Evolutionary conservation across 2,329 filamentous ascomycete genomes (phyloP).

Genomic region (Colletotrichum sidae): DNA sequence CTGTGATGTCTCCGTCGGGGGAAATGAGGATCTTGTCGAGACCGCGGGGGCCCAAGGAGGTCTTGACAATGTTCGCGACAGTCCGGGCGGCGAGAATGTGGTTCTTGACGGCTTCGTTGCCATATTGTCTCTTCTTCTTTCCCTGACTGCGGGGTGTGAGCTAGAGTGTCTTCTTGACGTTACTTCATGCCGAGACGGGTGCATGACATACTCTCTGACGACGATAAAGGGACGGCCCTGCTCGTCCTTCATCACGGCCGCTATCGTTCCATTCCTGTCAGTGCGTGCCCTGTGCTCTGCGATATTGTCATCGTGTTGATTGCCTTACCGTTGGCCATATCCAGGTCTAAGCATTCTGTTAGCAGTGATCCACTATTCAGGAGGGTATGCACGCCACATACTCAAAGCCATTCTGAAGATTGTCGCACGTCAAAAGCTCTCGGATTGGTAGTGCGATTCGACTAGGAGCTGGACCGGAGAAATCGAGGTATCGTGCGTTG

Average conservation of each 20-base stretch:
- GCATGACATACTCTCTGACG: constrained; percentile 85
- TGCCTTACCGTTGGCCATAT: constrained; percentile 81
- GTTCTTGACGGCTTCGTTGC: constrained; percentile 96
- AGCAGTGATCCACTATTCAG: constrained; percentile 41
- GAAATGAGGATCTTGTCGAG: constrained; percentile 99
- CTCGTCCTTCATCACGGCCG: constrained; percentile 92
- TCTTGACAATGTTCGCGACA: constrained; percentile 97
- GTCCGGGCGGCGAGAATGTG: constrained; percentile 97
- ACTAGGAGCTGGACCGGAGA: constrained; percentile 25
- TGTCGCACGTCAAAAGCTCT: constrained; percentile 29
- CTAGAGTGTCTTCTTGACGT: constrained; percentile 13
- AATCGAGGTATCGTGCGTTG: constrained; percentile 34
- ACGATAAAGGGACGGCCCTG: constrained; percentile 97
- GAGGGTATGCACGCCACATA: constrained; percentile 30
- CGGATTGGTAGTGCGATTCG: constrained; percentile 29
- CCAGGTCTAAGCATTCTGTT: constrained; percentile 72
- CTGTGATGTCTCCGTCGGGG: constrained; percentile 97
- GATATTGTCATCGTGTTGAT: constrained; percentile 24
- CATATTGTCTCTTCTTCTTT: constrained; percentile 96
- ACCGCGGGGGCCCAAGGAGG: constrained; percentile 92
- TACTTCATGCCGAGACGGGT: not conserved
- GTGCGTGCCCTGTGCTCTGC: constrained; percentile 35
- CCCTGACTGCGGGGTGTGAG: constrained; percentile 75
- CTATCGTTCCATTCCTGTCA: constrained; percentile 50
- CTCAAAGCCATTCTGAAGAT: constrained; percentile 42